A percentile compares a stretch with the other conserved stretches of the same genome.
Conservation (phyloP, 2,329 filamentous ascomycete genomes). For the Paraconiothyrium brasiliense region DNA sequence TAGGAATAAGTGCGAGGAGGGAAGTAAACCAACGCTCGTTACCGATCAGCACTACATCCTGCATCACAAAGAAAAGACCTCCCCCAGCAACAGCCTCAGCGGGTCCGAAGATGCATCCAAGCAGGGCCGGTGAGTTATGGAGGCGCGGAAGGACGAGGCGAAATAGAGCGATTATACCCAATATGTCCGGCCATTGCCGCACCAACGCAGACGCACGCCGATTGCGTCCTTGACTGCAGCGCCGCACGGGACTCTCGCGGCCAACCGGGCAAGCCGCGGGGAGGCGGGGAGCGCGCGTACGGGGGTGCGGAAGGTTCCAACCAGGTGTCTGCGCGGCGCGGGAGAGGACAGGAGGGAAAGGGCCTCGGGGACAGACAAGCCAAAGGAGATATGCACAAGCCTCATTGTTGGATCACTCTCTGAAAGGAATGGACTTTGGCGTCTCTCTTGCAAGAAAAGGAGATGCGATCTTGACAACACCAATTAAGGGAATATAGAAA, state of each 20-base stretch:
- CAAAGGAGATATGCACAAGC: conserved; percentile 49
- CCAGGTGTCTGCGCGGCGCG: conserved; percentile 37
- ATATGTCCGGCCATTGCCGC: conserved; percentile 53
- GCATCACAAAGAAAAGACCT: conserved; percentile 26
- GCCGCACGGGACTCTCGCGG: conserved; percentile 35
- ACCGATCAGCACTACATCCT: conserved; percentile 49
- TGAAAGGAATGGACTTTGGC: conserved; percentile 22
- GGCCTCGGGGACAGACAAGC: conserved; percentile 54
- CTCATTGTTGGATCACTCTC: conserved; percentile 31
- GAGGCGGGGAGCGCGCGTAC: conserved; percentile 41
- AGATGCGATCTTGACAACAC: conserved; percentile 7
- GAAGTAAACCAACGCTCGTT: conserved; percentile 53
- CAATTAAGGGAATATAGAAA: conserved; percentile 18
- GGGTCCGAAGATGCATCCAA: conserved; percentile 51
- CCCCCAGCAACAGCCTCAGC: conserved; percentile 46
- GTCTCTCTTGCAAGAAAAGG: conserved; percentile 24
- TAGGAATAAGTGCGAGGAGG: conserved; percentile 35
- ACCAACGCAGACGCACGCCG: conserved; percentile 22
- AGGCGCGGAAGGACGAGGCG: conserved; percentile 39
- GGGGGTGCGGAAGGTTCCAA: conserved; percentile 34
- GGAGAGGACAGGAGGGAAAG: conserved; percentile 57
- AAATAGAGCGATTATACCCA: conserved; percentile 55
- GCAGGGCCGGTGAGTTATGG: conserved; percentile 43
- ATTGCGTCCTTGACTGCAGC: conserved; percentile 40
- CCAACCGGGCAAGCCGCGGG: conserved; percentile 52